Conservation (phyloP, 2,329 filamentous ascomycete genomes). For the Exserohilum rostratum region DNA sequence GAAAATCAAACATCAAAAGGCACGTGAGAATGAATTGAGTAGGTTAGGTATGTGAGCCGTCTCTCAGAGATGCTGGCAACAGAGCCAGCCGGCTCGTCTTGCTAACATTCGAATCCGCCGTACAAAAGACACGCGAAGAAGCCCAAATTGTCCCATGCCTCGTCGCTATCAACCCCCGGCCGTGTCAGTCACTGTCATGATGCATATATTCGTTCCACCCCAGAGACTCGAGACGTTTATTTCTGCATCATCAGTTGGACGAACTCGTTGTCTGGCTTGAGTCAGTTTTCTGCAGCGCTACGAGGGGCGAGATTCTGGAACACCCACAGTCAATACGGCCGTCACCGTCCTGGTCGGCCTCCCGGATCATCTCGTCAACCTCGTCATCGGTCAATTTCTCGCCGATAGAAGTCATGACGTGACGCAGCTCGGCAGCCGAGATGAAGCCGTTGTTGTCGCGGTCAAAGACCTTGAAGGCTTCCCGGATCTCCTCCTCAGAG, state of each 20-base stretch:
- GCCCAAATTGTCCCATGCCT: slow-evolving; percentile 24
- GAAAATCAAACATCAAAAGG: slow-evolving; percentile 5
- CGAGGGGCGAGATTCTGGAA: neutral
- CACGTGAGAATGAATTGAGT: slow-evolving; percentile 16
- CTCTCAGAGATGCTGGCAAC: slow-evolving; percentile 9
- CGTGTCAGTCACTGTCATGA: slow-evolving; percentile 35
- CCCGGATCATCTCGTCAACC: slow-evolving; percentile 69
- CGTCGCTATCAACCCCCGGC: slow-evolving; percentile 36
- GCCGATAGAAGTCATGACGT: slow-evolving; percentile 69
- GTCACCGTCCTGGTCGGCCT: slow-evolving; percentile 69
- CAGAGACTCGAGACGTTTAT: slow-evolving; percentile 41
- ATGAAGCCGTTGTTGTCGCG: slow-evolving; percentile 70
- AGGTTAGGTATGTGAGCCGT: slow-evolving; percentile 14
- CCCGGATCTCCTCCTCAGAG: slow-evolving; percentile 68
- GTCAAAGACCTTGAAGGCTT: slow-evolving; percentile 71
- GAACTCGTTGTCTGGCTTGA: slow-evolving; percentile 59
- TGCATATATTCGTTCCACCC: slow-evolving; percentile 40
- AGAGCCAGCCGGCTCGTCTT: slow-evolving; percentile 6
- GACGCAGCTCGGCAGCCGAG: slow-evolving; percentile 65
- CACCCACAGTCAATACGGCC: slow-evolving; percentile 67
- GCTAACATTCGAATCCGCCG: slow-evolving; percentile 10
- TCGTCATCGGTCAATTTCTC: slow-evolving; percentile 68
- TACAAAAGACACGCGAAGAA: slow-evolving; percentile 13
- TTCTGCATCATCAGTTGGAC: slow-evolving; percentile 64
- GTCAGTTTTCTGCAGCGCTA: slow-evolving; percentile 2